phyloP scores from a whole-genome alignment of 805 yeast genomes.

The Metschnikowia hibisci region DNA sequence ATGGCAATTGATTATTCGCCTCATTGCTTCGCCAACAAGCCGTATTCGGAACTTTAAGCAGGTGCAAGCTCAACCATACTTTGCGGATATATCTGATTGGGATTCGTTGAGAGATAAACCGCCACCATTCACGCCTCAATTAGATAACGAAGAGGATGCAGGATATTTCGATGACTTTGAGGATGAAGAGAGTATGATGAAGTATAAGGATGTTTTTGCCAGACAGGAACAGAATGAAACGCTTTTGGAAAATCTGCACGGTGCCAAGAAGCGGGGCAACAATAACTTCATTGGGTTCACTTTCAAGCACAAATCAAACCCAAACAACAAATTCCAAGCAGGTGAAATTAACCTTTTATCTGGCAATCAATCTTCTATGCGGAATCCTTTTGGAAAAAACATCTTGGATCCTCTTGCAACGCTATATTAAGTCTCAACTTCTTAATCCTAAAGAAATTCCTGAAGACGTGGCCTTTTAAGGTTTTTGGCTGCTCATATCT shows the following conservation, averaged over 20 bases:
- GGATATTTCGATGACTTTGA: constrained; percentile 98
- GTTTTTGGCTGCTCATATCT: no score
- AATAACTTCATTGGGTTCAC: constrained; percentile 89
- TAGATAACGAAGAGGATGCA: constrained; percentile 96
- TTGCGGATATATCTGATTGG: constrained; percentile 75
- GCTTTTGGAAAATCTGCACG: constrained; percentile 52
- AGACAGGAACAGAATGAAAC: constrained; percentile 83
- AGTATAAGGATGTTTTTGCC: constrained; percentile 94
- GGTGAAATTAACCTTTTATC: constrained; percentile 37
- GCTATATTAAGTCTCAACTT: constrained; percentile 25
- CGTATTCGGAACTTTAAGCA: constrained; percentile 79
- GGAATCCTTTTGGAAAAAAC: constrained; percentile 18
- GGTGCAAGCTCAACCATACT: constrained; percentile 74
- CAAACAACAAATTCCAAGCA: constrained; percentile 43
- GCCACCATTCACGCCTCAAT: constrained; percentile 96
- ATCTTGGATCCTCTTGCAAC: constrained; percentile 43
- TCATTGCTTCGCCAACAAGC: constrained; percentile 74
- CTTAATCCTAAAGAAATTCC: no score
- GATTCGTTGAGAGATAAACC: constrained; percentile 58
- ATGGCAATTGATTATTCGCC: constrained; percentile 78
- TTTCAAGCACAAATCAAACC: constrained; percentile 75
- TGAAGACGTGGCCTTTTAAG: no score
- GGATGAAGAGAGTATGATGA: constrained; percentile 95
- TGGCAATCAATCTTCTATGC: constrained; percentile 14
- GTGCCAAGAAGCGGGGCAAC: constrained; percentile 44